These are phyloP conservation scores for Salvia rosmarinus DNA, from an alignment of 257 asterid genomes.

Conservation along the genomic window DNA sequence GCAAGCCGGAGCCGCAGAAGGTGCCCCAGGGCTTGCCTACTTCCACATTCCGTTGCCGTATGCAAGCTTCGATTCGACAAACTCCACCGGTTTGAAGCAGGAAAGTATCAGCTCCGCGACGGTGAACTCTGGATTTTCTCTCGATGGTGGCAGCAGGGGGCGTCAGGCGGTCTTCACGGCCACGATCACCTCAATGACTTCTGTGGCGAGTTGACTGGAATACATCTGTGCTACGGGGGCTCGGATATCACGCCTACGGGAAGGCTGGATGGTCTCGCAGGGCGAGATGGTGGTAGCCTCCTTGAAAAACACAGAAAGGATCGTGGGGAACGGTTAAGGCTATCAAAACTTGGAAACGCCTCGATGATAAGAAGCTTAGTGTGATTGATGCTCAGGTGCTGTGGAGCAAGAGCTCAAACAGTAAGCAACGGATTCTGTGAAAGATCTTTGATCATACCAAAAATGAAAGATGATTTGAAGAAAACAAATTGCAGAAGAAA, in stretches of 20 bases:
- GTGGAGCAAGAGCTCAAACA: constrained; percentile 64
- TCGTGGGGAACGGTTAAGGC: constrained; percentile 80
- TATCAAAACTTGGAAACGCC: constrained; percentile 86
- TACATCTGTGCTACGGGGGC: constrained; percentile 88
- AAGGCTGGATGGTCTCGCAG: constrained; percentile 94
- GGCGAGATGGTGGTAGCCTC: constrained; percentile 90
- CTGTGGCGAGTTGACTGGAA: constrained; percentile 72
- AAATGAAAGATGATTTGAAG: too few relatives aligned
- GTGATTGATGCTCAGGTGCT: constrained; percentile 75
- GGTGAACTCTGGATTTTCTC: constrained; percentile 87
- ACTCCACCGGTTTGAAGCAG: constrained; percentile 74
- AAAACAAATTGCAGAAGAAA: too few relatives aligned
- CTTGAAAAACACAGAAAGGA: constrained; percentile 65
- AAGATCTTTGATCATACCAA: too few relatives aligned
- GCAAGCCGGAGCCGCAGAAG: constrained; percentile 62
- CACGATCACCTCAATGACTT: constrained; percentile 94
- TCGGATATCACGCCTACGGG: constrained; percentile 97
- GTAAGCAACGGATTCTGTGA: too few relatives aligned
- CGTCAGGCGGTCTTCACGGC: constrained; percentile 87
- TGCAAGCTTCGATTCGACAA: constrained; percentile 75
- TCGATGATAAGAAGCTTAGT: constrained; percentile 70
- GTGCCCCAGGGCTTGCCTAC: constrained; percentile 87
- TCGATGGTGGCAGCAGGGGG: constrained; percentile 82
- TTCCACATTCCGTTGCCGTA: constrained; percentile 94
- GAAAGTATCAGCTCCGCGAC: constrained; percentile 91